Evolutionary conservation across 768 basidiomycete species (phyloP), one percentile per base, ranked within the genome.

Genomic region (Boletus vermiculosoides): DNA sequence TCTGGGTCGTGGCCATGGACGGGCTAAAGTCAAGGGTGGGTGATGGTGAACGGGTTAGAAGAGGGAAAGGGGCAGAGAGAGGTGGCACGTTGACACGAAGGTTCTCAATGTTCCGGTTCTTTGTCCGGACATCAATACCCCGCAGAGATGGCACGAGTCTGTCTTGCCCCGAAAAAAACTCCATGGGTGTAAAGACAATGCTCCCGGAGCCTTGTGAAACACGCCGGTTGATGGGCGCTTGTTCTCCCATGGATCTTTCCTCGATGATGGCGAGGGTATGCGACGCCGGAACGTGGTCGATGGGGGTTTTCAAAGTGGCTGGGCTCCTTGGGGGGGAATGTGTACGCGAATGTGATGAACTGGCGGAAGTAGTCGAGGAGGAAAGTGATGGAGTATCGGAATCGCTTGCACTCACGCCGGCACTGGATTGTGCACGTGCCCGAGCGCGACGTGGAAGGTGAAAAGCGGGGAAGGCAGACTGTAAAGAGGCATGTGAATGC

Each of bases 311-410:
- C 8, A 74, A 55, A 56, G 66, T 67, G 9, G 61, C 71, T 22
- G 68, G 71, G 53, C 71, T 77, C 36, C 68, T 59, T 9, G 74
- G 75, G 8, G 69, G 78, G 59, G 60, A 62, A 67, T 61, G 59
- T 49, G 66, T 59, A 23, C 63, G 68, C 3, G 74, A 76, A 49
- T 66, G 70, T 4, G 66, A 65, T 5, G 77, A 78, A 51, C 75
- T 76, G 54, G 63, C 66, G 2, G 77, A 78, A 9, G 66, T 67
- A 41, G 61, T 69, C 30, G 76, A 79, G 48, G 78, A 78, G 31
- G 74, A 70, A 49, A 83, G 70, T 11, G 81, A 80, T n/a, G 79
- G 79, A n/a, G 76, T 77, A 55, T 80, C 78, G 49, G 76, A 78
- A 56, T 76, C 76, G 52, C 74, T 71, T 20, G 65, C 52, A 41